phyloP scores from a whole-genome alignment of 2,329 filamentous ascomycete species.

The Sclerotinia nivalis region DNA sequence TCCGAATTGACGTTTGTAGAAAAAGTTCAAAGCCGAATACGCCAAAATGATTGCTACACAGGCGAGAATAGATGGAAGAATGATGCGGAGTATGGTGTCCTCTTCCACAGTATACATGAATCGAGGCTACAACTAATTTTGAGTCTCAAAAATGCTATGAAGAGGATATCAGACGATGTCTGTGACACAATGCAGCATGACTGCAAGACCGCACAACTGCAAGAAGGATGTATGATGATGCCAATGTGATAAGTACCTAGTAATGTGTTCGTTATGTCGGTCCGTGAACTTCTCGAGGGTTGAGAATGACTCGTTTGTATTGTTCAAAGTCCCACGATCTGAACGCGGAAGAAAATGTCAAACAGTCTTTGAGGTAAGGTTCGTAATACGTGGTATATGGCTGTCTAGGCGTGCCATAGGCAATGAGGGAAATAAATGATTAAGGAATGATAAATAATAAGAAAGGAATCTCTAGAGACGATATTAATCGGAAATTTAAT shows the following conservation, averaged over 20 bases:
- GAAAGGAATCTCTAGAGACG: not conserved
- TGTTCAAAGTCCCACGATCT: conserved; percentile 7
- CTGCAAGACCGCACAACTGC: conserved; percentile 2
- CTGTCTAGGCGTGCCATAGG: conserved; percentile 15
- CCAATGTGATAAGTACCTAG: conserved; percentile 11
- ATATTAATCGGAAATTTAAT: not conserved
- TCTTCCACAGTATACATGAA: conserved; percentile 21
- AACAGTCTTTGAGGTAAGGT: conserved; percentile 13
- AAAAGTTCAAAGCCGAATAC: conserved; percentile 22
- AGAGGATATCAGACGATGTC: not conserved
- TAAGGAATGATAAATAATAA: not conserved
- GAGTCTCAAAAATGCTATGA: conserved; percentile 8
- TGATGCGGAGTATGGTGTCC: conserved; percentile 21
- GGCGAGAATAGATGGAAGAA: conserved; percentile 19
- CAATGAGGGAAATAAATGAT: conserved; percentile 1
- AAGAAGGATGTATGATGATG: conserved; percentile 18
- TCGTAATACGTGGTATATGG: conserved; percentile 17
- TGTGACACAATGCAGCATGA: conserved; percentile 10
- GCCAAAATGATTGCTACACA: conserved; percentile 22
- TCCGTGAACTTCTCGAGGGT: not conserved
- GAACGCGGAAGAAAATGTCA: not conserved
- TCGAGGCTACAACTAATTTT: not conserved
- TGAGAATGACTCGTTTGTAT: conserved; percentile 6
- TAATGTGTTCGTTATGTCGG: not conserved
- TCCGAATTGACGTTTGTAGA: conserved; percentile 24